These are phyloP conservation scores for Fusarium anthophilum DNA, from an alignment of 2,329 filamentous ascomycete species.

Conservation along the genomic window DNA sequence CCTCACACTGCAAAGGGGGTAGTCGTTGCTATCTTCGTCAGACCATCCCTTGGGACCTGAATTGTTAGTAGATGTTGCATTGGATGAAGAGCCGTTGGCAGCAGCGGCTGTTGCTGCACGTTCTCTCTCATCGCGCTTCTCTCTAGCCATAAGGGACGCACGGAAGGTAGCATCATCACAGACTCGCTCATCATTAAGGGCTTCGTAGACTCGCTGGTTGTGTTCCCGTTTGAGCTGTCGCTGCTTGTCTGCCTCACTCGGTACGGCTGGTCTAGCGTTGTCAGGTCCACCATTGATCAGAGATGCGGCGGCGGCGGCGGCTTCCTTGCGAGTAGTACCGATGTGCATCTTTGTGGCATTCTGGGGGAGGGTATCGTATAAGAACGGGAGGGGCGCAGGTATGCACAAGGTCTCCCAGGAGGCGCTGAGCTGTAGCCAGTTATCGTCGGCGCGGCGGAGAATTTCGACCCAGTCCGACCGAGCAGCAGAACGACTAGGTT, in stretches of 20 bases:
- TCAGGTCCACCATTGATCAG: constrained; percentile 30
- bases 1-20: constrained; percentile 74
- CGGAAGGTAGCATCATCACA: constrained; percentile 73
- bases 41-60: constrained; percentile 64
- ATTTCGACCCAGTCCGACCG: constrained; percentile 85
- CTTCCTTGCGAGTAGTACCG: constrained; percentile 4
- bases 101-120: background rate
- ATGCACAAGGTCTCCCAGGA: constrained; percentile 78
- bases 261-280: constrained; percentile 40
- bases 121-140: constrained; percentile 63
- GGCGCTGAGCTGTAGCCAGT: constrained; percentile 73
- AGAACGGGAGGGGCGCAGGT: constrained; percentile 62
- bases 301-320: constrained; percentile 37
- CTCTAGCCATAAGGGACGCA: constrained; percentile 68
- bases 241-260: constrained; percentile 58
- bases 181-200: constrained; percentile 73
- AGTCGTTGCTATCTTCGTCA: constrained; percentile 73
- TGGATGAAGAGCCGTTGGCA: background rate
- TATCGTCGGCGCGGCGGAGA: constrained; percentile 69
- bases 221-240: constrained; percentile 69
- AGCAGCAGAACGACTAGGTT: constrained; percentile 74
- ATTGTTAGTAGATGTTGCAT: background rate
- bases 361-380: constrained; percentile 18
- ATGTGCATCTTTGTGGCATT: background rate
- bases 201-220: constrained; percentile 73